Conservation (phyloP, 2,329 filamentous ascomycete genomes). For the Dryadomyces quercus-mongolicae region DNA sequence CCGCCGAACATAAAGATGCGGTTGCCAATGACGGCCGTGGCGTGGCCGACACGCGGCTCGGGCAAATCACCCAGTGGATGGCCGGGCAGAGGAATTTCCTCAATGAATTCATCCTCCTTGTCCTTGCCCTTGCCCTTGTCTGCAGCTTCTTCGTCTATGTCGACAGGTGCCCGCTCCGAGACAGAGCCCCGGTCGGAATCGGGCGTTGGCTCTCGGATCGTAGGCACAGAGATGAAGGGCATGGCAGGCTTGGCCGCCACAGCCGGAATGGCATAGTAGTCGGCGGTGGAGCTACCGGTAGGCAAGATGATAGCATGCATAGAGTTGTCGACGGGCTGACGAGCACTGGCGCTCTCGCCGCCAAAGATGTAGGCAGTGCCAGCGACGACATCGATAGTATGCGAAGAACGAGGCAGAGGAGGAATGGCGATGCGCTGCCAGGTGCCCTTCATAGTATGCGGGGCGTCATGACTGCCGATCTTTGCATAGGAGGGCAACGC, state of each 20-base stretch:
- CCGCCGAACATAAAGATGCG: constrained; percentile 76
- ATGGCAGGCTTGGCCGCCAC: constrained; percentile 14
- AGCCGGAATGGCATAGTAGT: constrained; percentile 46
- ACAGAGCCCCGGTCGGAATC: constrained; percentile 11
- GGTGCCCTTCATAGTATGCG: constrained; percentile 36
- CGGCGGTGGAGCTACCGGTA: constrained; percentile 42
- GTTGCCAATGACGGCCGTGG: constrained; percentile 53
- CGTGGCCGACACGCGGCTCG: constrained; percentile 58
- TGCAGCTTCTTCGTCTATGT: constrained; percentile 17
- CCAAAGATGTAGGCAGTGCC: constrained; percentile 57
- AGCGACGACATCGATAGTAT: constrained; percentile 50
- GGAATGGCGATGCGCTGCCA: constrained; percentile 47
- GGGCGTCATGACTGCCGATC: constrained; percentile 8
- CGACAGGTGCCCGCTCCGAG: not conserved
- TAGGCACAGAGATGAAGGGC: constrained; percentile 11
- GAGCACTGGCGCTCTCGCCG: constrained; percentile 48
- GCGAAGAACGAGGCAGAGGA: constrained; percentile 58
- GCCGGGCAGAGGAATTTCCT: constrained; percentile 19
- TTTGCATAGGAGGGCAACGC: constrained; percentile 1
- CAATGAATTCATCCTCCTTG: constrained; percentile 6
- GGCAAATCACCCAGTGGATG: constrained; percentile 37
- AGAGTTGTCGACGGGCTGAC: constrained; percentile 57
- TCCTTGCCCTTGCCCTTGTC: constrained; percentile 25
- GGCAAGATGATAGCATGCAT: constrained; percentile 55
- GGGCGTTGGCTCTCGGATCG: constrained; percentile 8